Percentiles rank a stretch among this genome's conserved stretches.
Conservation (phyloP, 305 asterid genomes). For the Fraxinus velutina region DNA sequence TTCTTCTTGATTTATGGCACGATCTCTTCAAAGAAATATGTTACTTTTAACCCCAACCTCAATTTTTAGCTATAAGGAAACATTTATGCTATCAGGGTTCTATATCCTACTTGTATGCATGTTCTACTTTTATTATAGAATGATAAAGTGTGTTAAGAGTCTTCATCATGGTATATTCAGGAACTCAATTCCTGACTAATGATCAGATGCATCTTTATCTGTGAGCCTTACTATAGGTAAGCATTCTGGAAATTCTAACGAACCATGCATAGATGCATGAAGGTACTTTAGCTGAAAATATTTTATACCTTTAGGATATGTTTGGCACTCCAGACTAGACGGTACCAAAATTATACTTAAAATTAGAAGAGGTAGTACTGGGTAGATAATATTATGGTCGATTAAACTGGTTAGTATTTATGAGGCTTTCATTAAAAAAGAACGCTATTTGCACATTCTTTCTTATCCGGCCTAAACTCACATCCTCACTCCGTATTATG, state of each 20-base stretch:
- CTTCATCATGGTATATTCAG: not conserved
- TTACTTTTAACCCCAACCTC: not conserved
- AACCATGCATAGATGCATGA: not conserved
- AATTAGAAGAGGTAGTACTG: not conserved
- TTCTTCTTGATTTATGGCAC: slow-evolving; percentile 3
- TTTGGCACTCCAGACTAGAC: not conserved
- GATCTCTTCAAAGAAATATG: not conserved
- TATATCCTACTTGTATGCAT: not conserved
- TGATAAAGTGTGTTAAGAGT: not conserved
- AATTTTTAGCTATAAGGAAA: not conserved
- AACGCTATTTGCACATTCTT: not conserved
- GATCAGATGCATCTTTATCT: not conserved
- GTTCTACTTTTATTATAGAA: not conserved
- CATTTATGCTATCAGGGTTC: not conserved
- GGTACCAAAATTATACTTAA: not conserved
- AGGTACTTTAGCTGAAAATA: not conserved
- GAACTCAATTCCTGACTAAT: not conserved
- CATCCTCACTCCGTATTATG: not conserved
- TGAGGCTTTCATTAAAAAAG: not conserved
- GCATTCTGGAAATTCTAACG: not conserved
- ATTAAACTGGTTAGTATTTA: not conserved
- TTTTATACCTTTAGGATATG: not conserved
- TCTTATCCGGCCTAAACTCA: not conserved
- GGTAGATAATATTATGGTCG: not conserved
- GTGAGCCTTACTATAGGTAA: not conserved